These are phyloP conservation scores for Pseudocercospora crystallina DNA, from an alignment of 2,329 filamentous ascomycete genomes.

Conservation along the genomic window DNA sequence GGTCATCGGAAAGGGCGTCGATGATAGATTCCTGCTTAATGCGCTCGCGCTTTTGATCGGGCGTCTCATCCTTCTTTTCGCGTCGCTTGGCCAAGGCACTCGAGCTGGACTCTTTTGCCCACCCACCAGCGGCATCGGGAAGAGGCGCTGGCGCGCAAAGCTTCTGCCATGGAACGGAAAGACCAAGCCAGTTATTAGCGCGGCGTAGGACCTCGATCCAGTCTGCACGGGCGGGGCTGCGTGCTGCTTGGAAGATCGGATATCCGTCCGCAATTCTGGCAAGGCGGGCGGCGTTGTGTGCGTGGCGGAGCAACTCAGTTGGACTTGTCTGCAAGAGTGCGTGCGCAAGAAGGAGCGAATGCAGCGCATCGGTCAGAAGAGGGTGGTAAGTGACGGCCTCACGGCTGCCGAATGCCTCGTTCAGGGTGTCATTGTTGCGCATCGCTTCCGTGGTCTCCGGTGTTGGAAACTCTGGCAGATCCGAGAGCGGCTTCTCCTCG, in stretches of 20 bases:
- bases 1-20: slow-evolving; percentile 66
- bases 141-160: slow-evolving; percentile 59
- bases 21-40: slow-evolving; percentile 65
- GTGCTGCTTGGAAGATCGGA: slow-evolving; percentile 72
- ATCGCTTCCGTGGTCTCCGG: slow-evolving; percentile 32
- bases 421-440: slow-evolving; percentile 28
- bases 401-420: slow-evolving; percentile 45
- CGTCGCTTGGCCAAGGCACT: slow-evolving; percentile 24
- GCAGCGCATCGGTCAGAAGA: slow-evolving; percentile 73
- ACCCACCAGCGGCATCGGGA: slow-evolving; percentile 37
- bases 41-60: slow-evolving; percentile 58
- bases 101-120: slow-evolving; percentile 31
- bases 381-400: slow-evolving; percentile 80
- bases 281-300: slow-evolving; percentile 76
- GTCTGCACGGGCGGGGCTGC: slow-evolving; percentile 71
- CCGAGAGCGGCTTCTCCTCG: slow-evolving; percentile 62
- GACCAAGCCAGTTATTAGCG: slow-evolving; percentile 67
- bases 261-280: slow-evolving; percentile 74
- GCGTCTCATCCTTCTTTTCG: slow-evolving; percentile 41
- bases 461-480: slow-evolving; percentile 67
- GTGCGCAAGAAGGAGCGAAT: slow-evolving; percentile 75
- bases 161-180: slow-evolving; percentile 66
- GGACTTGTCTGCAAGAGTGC: slow-evolving; percentile 74
- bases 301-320: slow-evolving; percentile 76
- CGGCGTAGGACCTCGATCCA: slow-evolving; percentile 75